Conservation (phyloP, 495 filamentous ascomycete genomes). For the Choiromyces venosus region DNA sequence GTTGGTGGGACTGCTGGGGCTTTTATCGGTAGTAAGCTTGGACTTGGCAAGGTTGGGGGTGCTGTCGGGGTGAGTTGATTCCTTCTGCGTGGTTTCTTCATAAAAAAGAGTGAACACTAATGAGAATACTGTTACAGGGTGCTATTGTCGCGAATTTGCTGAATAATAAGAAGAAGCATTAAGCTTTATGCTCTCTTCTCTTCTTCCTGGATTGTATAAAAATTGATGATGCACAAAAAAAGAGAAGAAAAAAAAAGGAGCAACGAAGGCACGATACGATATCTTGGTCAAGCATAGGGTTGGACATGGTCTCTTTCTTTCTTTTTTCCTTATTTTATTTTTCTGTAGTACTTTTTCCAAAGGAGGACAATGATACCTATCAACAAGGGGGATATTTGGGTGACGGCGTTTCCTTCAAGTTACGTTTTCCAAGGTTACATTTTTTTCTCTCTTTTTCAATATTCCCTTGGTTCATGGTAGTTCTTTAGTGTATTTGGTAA, state of each 20-base stretch:
- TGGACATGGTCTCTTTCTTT: neutral
- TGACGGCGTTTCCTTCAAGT: neutral
- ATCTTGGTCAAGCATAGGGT: slow-evolving; percentile 5
- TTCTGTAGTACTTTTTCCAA: neutral
- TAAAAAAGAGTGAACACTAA: slow-evolving; percentile 6
- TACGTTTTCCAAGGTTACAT: neutral
- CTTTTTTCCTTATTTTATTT: neutral
- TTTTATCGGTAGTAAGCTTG: slow-evolving; percentile 32
- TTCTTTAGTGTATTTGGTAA: neutral
- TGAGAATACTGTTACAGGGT: slow-evolving; percentile 12
- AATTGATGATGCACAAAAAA: slow-evolving; percentile 12
- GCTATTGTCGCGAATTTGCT: slow-evolving; percentile 28
- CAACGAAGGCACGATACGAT: neutral
- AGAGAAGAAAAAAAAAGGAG: neutral
- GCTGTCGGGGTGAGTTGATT: slow-evolving; percentile 28
- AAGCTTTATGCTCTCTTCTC: slow-evolving; percentile 10
- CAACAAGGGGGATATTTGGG: neutral
- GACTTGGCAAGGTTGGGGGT: slow-evolving; percentile 29
- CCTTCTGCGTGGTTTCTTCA: slow-evolving; percentile 25
- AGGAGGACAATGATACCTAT: neutral
- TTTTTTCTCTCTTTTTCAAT: neutral
- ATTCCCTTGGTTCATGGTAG: neutral
- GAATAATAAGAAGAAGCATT: slow-evolving; percentile 30
- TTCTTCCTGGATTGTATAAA: slow-evolving; percentile 4
- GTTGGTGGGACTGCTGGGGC: slow-evolving; percentile 30